These are phyloP conservation scores for Secale cereale DNA, from an alignment of 176 grass and related monocot genomes.

Conservation along the genomic window DNA sequence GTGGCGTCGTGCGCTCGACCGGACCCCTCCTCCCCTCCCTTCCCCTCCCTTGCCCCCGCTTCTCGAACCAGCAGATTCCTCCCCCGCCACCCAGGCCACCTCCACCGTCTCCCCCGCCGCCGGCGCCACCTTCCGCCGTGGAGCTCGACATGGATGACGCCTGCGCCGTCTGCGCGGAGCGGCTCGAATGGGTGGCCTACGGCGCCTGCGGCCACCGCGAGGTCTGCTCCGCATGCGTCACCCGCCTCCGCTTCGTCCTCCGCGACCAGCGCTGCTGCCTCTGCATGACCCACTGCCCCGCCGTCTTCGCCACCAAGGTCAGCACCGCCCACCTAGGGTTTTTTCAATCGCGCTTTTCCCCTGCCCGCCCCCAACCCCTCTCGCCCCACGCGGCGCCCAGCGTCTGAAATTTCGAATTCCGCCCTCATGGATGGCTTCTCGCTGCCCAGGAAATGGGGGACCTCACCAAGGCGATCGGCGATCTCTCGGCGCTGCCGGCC, in stretches of 20 bases:
- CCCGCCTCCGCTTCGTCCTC: slow-evolving; percentile 68
- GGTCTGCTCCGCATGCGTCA: slow-evolving; percentile 72
- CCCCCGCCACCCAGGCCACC: background rate
- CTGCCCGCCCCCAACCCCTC: background rate
- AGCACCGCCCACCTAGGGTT: slow-evolving; percentile 1
- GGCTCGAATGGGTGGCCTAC: slow-evolving; percentile 68
- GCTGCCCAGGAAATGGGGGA: slow-evolving; percentile 47
- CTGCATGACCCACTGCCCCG: slow-evolving; percentile 58
- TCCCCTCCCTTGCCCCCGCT: background rate
- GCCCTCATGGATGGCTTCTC: background rate
- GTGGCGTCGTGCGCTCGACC: slow-evolving; percentile 9
- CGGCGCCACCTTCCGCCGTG: background rate
- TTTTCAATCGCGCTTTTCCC: background rate
- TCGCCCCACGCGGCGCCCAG: background rate
- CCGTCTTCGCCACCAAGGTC: slow-evolving; percentile 70
- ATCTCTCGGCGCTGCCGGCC: slow-evolving; percentile 47
- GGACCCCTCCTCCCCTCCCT: background rate
- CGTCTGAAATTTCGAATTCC: background rate
- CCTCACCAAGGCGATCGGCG: slow-evolving; percentile 52
- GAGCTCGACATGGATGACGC: slow-evolving; percentile 55
- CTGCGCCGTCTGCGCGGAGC: slow-evolving; percentile 69
- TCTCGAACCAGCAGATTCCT: slow-evolving; percentile 21
- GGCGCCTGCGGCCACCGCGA: slow-evolving; percentile 63
- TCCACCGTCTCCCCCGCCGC: background rate
- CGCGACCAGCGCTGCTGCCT: slow-evolving; percentile 60